A percentile compares a stretch with the other conserved stretches of the same genome.
phyloP scores from a whole-genome alignment of 306 rosid species.

The Vigna trinervia region DNA sequence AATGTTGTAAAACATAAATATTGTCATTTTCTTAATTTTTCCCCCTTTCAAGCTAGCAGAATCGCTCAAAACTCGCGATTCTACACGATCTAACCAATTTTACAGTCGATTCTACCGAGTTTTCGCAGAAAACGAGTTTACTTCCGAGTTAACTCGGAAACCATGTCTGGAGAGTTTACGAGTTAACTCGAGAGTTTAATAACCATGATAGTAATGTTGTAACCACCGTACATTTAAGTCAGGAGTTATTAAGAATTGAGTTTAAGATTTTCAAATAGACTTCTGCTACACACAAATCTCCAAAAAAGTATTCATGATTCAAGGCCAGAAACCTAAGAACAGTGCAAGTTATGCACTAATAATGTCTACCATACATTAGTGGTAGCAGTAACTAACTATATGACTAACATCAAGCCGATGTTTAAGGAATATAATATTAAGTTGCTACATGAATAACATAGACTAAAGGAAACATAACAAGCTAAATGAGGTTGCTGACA shows the following conservation, averaged over 20 bases:
- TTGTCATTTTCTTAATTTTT: too few species aligned
- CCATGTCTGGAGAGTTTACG: too few species aligned
- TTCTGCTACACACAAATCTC: slow-evolving; percentile 9
- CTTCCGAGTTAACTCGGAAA: too few species aligned
- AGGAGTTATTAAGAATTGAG: slow-evolving; percentile 18
- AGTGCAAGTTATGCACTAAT: slow-evolving; percentile 16
- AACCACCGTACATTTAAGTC: slow-evolving; percentile 10
- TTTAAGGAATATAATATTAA: slow-evolving; percentile 36
- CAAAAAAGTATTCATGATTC: slow-evolving; percentile 18
- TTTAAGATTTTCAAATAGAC: slow-evolving; percentile 17
- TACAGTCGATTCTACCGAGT: too few species aligned
- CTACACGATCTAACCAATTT: too few species aligned
- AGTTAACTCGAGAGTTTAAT: too few species aligned
- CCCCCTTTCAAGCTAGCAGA: too few species aligned
- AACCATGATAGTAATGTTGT: neutral
- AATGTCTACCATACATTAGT: slow-evolving; percentile 1
- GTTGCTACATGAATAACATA: neutral
- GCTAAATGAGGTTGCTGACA: slow-evolving; percentile 13
- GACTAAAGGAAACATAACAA: neutral
- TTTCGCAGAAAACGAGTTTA: too few species aligned
- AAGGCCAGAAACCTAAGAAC: slow-evolving; percentile 31
- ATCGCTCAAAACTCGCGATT: too few species aligned
- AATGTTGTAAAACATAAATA: too few species aligned
- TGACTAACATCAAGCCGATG: neutral
- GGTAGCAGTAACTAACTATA: slow-evolving; percentile 11